Evolutionary conservation across 805 yeast genomes (phyloP).

Genomic region (Zygotorulaspora florentina): DNA sequence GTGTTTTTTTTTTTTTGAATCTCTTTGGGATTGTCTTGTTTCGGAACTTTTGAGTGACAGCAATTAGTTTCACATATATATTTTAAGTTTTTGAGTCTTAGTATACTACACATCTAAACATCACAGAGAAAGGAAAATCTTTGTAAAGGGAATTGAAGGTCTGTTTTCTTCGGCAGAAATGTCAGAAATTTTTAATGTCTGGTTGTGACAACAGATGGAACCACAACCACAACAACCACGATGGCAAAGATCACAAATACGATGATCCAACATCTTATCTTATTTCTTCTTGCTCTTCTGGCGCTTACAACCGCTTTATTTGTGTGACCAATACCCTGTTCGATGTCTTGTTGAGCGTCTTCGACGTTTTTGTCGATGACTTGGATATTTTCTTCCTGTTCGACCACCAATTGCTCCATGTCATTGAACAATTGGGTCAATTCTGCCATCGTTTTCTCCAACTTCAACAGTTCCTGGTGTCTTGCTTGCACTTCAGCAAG

Average conservation of each 20-base stretch:
- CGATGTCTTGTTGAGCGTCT: slow-evolving; percentile 84
- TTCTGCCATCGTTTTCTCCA: slow-evolving; percentile 94
- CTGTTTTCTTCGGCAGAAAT: neutral
- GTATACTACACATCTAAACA: slow-evolving; percentile 13
- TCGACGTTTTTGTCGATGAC: slow-evolving; percentile 77
- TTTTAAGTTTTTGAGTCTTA: neutral
- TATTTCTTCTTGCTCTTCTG: slow-evolving; percentile 84
- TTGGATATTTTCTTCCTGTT: slow-evolving; percentile 85
- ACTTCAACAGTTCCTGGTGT: slow-evolving; percentile 89
- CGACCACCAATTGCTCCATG: slow-evolving; percentile 93
- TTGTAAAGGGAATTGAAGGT: neutral
- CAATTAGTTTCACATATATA: neutral
- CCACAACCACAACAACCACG: slow-evolving; percentile 67
- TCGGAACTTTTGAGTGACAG: no score
- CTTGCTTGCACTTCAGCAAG: slow-evolving; percentile 93
- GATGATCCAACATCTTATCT: slow-evolving; percentile 77
- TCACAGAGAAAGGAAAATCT: slow-evolving; percentile 1
- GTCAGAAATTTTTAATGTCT: slow-evolving; percentile 7
- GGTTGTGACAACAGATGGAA: slow-evolving; percentile 36
- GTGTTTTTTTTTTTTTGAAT: neutral
- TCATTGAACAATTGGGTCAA: slow-evolving; percentile 91
- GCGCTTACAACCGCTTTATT: slow-evolving; percentile 86
- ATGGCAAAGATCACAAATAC: slow-evolving; percentile 54
- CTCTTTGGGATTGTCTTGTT: neutral
- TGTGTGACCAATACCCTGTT: slow-evolving; percentile 91